These are phyloP conservation scores for Beauveria bassiana DNA, from an alignment of 2,329 filamentous ascomycete species.

Conservation along the genomic window DNA sequence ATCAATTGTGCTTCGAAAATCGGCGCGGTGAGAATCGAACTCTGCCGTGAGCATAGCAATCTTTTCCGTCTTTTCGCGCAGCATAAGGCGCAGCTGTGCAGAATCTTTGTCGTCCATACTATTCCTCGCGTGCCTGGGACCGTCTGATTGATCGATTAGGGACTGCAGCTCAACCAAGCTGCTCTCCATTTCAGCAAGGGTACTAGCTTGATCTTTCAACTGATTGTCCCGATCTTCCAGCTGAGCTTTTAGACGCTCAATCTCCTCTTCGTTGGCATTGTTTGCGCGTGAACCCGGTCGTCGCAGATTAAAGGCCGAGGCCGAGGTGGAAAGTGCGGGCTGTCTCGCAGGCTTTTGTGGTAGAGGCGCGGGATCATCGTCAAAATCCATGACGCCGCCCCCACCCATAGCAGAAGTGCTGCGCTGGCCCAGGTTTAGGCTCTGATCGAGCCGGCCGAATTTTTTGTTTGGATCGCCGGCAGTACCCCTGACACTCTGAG, in stretches of 20 bases:
- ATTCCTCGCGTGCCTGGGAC: conserved; percentile 32
- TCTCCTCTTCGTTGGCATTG: conserved; percentile 56
- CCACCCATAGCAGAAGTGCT: conserved; percentile 53
- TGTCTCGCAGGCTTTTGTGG: conserved; percentile 44
- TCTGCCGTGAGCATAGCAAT: conserved; percentile 88
- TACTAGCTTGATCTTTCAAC: conserved; percentile 78
- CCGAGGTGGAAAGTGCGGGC: conserved; percentile 46
- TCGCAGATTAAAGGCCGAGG: conserved; percentile 45
- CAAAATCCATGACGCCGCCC: conserved; percentile 41
- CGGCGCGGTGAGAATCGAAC: conserved; percentile 88
- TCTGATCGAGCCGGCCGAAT: conserved; percentile 37
- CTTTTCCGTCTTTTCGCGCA: conserved; percentile 95
- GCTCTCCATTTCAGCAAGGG: conserved; percentile 81
- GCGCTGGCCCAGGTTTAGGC: conserved; percentile 45
- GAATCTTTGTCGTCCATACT: conserved; percentile 64
- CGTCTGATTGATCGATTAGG: conserved; percentile 55
- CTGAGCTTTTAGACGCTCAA: conserved; percentile 63
- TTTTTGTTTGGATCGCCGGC: conserved; percentile 55
- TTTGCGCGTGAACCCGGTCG: conserved; percentile 48
- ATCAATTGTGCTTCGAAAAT: conserved; percentile 95
- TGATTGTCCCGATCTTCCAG: conserved; percentile 80
- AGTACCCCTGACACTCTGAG: conserved; percentile 55
- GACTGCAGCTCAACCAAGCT: conserved; percentile 70
- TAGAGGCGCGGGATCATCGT: conserved; percentile 50
- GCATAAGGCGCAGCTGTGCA: conserved; percentile 66